phyloP scores from a whole-genome alignment of 495 filamentous ascomycete species.

The Tetracladium marchalianum region DNA sequence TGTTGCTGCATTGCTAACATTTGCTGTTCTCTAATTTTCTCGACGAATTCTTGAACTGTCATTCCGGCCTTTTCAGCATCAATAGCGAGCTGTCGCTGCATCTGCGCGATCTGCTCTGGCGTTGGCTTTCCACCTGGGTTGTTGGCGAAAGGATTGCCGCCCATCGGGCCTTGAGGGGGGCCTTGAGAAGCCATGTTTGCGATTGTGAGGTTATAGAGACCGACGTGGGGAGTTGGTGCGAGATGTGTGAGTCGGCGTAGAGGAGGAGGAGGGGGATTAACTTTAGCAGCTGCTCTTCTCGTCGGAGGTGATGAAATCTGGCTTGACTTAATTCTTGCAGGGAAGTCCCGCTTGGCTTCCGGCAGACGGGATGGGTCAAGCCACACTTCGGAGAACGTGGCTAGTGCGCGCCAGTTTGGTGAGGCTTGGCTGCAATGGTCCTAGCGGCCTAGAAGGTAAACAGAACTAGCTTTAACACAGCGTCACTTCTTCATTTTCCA shows the following conservation, averaged over 20 bases:
- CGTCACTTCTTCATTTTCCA: no score
- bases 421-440: no score
- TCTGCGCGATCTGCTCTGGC: conserved; percentile 73
- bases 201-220: neutral
- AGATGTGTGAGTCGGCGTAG: neutral
- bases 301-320: neutral
- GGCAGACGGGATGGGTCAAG: no score
- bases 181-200: conserved; percentile 12
- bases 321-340: conserved; percentile 1
- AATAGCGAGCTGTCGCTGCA: conserved; percentile 74
- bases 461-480: no score
- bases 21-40: conserved; percentile 55
- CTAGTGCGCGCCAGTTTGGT: no score
- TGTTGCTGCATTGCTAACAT: conserved; percentile 53
- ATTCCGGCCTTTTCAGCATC: conserved; percentile 67
- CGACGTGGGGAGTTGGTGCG: neutral
- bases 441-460: neutral
- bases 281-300: neutral
- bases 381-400: no score
- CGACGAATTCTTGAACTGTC: conserved; percentile 64
- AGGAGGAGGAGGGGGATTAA: neutral
- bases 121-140: conserved; percentile 53
- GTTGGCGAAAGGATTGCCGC: conserved; percentile 5
- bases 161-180: conserved; percentile 4
- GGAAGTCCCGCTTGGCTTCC: neutral